phyloP scores from a whole-genome alignment of 2,329 filamentous ascomycete genomes.

The Colletotrichum plurivorum region DNA sequence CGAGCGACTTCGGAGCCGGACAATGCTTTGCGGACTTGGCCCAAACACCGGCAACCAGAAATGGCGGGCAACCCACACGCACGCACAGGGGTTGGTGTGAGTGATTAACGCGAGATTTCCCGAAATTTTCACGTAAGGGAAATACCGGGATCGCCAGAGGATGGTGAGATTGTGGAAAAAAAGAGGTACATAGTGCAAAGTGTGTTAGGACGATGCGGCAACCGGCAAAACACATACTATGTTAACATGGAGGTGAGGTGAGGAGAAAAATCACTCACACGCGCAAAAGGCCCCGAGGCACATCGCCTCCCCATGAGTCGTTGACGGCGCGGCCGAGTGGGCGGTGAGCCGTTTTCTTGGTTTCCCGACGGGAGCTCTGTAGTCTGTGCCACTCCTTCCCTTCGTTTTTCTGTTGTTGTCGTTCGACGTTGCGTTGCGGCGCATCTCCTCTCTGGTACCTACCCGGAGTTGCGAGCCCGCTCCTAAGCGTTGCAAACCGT shows the following conservation, averaged over 20 bases:
- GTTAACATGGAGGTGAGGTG: not conserved
- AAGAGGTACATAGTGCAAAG: not conserved
- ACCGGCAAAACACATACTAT: not conserved
- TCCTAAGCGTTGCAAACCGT: constrained; percentile 25
- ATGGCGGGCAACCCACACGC: constrained; percentile 6
- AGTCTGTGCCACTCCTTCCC: too few species aligned
- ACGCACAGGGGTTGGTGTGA: not conserved
- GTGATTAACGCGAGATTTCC: constrained; percentile 22
- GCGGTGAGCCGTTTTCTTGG: constrained; percentile 47
- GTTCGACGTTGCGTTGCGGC: constrained; percentile 7
- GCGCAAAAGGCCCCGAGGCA: too few species aligned
- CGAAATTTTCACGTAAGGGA: constrained; percentile 34
- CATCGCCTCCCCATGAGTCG: constrained; percentile 37
- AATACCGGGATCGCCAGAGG: constrained; percentile 30
- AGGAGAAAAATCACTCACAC: not conserved
- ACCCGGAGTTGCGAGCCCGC: not conserved
- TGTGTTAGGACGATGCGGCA: not conserved
- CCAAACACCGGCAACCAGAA: not conserved
- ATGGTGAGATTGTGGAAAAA: constrained; percentile 17
- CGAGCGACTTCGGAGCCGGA: constrained; percentile 25
- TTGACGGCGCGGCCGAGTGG: constrained; percentile 48
- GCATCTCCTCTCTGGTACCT: too few species aligned
- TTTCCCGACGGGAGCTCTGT: constrained; percentile 45
- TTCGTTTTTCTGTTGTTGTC: too few species aligned
- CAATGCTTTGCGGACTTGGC: constrained; percentile 16